Evolutionary conservation across 805 yeast genomes (phyloP).

Genomic region (Priceomyces haplophilus): DNA sequence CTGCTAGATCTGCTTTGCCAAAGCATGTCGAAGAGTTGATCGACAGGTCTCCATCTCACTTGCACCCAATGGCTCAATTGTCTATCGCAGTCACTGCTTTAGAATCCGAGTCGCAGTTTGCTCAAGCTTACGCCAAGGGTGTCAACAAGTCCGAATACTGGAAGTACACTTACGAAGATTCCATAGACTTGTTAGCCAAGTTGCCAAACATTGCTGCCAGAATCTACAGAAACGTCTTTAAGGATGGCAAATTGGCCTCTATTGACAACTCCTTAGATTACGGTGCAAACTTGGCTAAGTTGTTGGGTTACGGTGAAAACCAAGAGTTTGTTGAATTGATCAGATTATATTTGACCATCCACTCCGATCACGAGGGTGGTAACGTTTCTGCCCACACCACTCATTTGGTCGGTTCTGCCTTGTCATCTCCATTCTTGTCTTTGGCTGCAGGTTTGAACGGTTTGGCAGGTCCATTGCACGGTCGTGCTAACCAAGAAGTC

Average conservation of each 20-base stretch:
- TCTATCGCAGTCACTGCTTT: constrained; percentile 73
- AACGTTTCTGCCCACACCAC: constrained; percentile 81
- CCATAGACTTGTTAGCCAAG: constrained; percentile 65
- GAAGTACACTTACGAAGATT: constrained; percentile 74
- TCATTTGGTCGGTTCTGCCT: constrained; percentile 78
- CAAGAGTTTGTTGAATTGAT: constrained; percentile 64
- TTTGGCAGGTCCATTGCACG: constrained; percentile 84
- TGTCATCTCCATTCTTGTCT: constrained; percentile 72
- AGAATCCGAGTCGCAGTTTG: constrained; percentile 68
- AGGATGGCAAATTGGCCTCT: constrained; percentile 56
- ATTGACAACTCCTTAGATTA: constrained; percentile 59
- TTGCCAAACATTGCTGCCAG: constrained; percentile 73
- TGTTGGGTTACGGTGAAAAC: constrained; percentile 59
- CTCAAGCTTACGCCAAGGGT: constrained; percentile 69
- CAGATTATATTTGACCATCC: constrained; percentile 70
- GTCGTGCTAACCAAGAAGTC: constrained; percentile 83
- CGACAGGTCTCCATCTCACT: constrained; percentile 59
- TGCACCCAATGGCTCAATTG: constrained; percentile 85
- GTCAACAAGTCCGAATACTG: constrained; percentile 68
- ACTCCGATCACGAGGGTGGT: constrained; percentile 84
- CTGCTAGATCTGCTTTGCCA: constrained; percentile 64
- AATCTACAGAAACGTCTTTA: constrained; percentile 62
- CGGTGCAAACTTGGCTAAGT: constrained; percentile 66
- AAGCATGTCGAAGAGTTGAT: constrained; percentile 57
- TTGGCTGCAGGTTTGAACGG: constrained; percentile 80